Percentiles rank a stretch among this genome's conserved stretches.
phyloP scores from a whole-genome alignment of 805 yeast species.

The Torulaspora franciscae region DNA sequence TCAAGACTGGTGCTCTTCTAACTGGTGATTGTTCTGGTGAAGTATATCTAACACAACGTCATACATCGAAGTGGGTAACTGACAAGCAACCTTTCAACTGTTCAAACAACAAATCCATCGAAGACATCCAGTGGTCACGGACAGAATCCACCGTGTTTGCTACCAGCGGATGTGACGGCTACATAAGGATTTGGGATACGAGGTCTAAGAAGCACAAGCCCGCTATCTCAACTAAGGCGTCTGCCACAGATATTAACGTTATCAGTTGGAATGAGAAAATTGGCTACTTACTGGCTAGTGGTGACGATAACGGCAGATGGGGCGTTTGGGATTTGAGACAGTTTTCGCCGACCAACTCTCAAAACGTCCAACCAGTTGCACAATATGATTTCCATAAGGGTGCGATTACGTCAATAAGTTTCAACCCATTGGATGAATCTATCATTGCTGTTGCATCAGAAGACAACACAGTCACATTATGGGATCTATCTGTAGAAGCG shows the following conservation, averaged over 20 bases:
- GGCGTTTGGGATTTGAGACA: constrained; percentile 96
- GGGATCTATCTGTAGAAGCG: constrained; percentile 98
- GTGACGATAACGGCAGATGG: constrained; percentile 97
- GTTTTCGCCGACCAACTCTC: constrained; percentile 50
- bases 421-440: constrained; percentile 93
- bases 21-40: constrained; percentile 89
- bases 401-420: constrained; percentile 87
- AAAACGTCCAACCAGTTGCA: constrained; percentile 72
- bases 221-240: constrained; percentile 77
- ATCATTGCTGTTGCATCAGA: constrained; percentile 93
- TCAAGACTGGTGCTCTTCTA: constrained; percentile 71
- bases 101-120: constrained; percentile 70
- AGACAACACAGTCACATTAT: constrained; percentile 92
- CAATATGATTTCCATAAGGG: constrained; percentile 92
- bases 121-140: constrained; percentile 95
- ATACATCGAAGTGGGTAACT: constrained; percentile 75
- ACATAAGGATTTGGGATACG: constrained; percentile 91
- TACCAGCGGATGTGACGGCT: constrained; percentile 88
- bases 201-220: constrained; percentile 89
- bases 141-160: constrained; percentile 92
- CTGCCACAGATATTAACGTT: constrained; percentile 83
- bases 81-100: constrained; percentile 71
- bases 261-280: constrained; percentile 92
- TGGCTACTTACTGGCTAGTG: constrained; percentile 83
- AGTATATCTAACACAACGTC: constrained; percentile 71